Percentiles rank a stretch among this genome's conserved stretches.
phyloP scores from a whole-genome alignment of 2,329 filamentous ascomycete genomes.

The Tolypocladium album region DNA sequence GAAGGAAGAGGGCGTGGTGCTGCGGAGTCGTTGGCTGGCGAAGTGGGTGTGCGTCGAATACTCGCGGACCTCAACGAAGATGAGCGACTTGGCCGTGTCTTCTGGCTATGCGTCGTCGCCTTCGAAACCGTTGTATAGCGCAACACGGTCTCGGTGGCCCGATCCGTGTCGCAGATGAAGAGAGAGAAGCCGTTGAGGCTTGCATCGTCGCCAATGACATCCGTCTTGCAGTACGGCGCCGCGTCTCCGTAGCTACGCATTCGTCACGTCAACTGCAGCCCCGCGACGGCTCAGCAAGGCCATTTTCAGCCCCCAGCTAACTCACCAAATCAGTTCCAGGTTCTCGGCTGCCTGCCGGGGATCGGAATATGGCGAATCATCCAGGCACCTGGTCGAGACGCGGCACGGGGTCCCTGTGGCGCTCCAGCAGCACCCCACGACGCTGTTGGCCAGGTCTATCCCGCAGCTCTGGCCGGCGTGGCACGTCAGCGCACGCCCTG shows the following conservation, averaged over 20 bases:
- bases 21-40: not conserved
- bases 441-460: conserved; percentile 4
- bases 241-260: not conserved
- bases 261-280: not conserved
- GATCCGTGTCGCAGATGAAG: conserved; percentile 10
- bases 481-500: conserved; percentile 9
- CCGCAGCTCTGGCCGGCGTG: conserved; percentile 9
- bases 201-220: conserved; percentile 7
- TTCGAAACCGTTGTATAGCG: conserved; percentile 4
- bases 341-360: not conserved
- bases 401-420: conserved; percentile 2
- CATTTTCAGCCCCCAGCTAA: not conserved
- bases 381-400: conserved; percentile 8
- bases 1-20: not conserved
- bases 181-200: conserved; percentile 9
- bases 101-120: not conserved
- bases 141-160: conserved; percentile 8
- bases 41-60: not conserved
- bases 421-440: conserved; percentile 12
- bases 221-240: conserved; percentile 11
- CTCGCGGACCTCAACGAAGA: not conserved
- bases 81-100: not conserved
- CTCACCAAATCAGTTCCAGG: conserved; percentile 6
- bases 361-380: not conserved
- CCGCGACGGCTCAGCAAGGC: not conserved